Percentiles rank a stretch among this genome's conserved stretches.
Conservation (phyloP, 2,329 filamentous ascomycete species). For the Balansia obtecta region DNA sequence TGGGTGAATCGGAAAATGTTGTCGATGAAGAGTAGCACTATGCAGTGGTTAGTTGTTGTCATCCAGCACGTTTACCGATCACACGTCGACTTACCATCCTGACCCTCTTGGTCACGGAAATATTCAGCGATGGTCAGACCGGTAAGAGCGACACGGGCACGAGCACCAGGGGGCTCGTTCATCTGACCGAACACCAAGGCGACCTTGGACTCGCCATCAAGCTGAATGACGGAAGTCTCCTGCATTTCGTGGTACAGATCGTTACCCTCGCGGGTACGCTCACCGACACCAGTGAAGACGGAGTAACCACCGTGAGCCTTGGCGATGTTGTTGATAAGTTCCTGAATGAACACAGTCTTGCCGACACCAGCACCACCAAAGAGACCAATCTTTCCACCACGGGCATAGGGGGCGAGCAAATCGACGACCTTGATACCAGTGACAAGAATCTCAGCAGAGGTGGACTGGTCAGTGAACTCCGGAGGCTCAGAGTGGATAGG, state of each 20-base stretch:
- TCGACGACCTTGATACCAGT: conserved; percentile 99
- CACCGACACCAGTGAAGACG: conserved; percentile 99
- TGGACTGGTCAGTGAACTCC: conserved; percentile 89
- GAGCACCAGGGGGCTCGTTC: conserved; percentile 99
- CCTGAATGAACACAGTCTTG: conserved; percentile 99
- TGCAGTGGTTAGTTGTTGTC: neutral
- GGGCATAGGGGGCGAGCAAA: conserved; percentile 94
- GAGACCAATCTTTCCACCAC: conserved; percentile 99
- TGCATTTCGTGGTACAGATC: conserved; percentile 99
- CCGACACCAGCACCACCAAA: conserved; percentile 99
- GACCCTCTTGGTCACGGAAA: conserved; percentile 64
- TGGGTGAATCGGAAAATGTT: conserved; percentile 99
- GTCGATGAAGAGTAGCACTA: conserved; percentile 98
- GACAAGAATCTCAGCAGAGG: conserved; percentile 87
- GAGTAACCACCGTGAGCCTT: conserved; percentile 99
- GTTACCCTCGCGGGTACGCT: conserved; percentile 99
- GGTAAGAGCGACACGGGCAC: conserved; percentile 98
- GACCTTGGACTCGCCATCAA: conserved; percentile 99
- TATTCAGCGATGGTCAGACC: conserved; percentile 72
- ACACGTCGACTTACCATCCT: conserved; percentile 55
- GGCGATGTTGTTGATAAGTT: conserved; percentile 99
- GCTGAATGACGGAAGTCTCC: conserved; percentile 98
- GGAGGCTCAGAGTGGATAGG: conserved; percentile 95
- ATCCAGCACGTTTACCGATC: neutral
- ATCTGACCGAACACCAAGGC: conserved; percentile 99